Evolutionary conservation across 352 stramenopile species (phyloP).

Genomic region (Phytophthora pini): DNA sequence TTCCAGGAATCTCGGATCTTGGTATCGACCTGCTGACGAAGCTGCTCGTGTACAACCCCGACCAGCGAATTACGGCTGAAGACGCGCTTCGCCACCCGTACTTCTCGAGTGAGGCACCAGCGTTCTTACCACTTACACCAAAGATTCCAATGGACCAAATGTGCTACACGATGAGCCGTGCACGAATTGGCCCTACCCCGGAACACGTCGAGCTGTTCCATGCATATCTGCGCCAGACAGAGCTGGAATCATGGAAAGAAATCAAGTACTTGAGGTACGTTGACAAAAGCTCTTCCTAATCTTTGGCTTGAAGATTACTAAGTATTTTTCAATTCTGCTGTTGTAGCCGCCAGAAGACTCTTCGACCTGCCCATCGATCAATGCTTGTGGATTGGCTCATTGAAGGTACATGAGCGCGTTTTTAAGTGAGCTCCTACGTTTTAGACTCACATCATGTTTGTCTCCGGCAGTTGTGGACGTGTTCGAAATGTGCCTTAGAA

Average conservation of each 20-base stretch:
- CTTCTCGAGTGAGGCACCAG: slow-evolving; percentile 58
- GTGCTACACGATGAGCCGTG: slow-evolving; percentile 66
- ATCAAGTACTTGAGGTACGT: slow-evolving; percentile 87
- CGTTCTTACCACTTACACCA: slow-evolving; percentile 55
- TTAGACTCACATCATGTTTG: slow-evolving; percentile 7
- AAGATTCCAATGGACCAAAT: slow-evolving; percentile 86
- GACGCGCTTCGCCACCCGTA: slow-evolving; percentile 85
- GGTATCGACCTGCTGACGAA: slow-evolving; percentile 79
- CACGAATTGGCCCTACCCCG: slow-evolving; percentile 52
- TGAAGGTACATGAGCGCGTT: slow-evolving; percentile 62
- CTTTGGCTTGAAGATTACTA: slow-evolving; percentile 6
- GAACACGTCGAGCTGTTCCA: slow-evolving; percentile 86
- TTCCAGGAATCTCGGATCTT: slow-evolving; percentile 73
- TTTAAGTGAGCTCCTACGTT: background rate
- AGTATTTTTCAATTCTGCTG: slow-evolving; percentile 1
- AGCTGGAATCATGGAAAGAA: slow-evolving; percentile 84
- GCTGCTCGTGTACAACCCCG: slow-evolving; percentile 83
- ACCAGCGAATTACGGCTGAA: slow-evolving; percentile 84
- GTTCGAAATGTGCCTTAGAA: slow-evolving; percentile 93
- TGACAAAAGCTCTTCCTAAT: no score
- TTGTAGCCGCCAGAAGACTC: slow-evolving; percentile 75
- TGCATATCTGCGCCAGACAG: slow-evolving; percentile 77
- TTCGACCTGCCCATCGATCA: slow-evolving; percentile 84
- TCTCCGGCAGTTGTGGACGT: slow-evolving; percentile 83
- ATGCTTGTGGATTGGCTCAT: slow-evolving; percentile 95